A percentile compares a stretch with the other conserved stretches of the same genome.
These are phyloP conservation scores for Dioscorea dumetorum DNA, from an alignment of 106 monocot genomes.

Conservation along the genomic window DNA sequence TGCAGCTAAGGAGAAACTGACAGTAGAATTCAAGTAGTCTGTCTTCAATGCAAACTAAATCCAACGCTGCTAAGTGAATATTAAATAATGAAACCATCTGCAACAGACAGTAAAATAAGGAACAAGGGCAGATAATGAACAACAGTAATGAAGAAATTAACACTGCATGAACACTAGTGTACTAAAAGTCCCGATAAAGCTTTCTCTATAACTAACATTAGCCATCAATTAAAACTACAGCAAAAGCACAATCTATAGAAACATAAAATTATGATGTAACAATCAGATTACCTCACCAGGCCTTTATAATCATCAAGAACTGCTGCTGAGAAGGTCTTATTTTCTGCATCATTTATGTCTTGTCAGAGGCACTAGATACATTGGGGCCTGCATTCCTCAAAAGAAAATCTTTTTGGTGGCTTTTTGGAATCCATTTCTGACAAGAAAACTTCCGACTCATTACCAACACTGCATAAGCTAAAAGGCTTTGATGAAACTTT, in stretches of 20 bases:
- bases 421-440: constrained; percentile 76
- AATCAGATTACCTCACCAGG: constrained; percentile 41
- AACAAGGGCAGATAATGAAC: too few species aligned
- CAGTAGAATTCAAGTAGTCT: too few species aligned
- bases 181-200: too few species aligned
- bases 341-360: constrained; percentile 59
- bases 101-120: not conserved
- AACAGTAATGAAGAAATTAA: too few species aligned
- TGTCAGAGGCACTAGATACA: constrained; percentile 46
- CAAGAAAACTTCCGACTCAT: constrained; percentile 70
- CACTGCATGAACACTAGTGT: too few species aligned
- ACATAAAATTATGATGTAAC: not conserved
- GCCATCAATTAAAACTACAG: too few species aligned
- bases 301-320: constrained; percentile 98
- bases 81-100: constrained; percentile 99
- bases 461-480: constrained; percentile 74
- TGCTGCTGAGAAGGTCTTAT: constrained; percentile 79
- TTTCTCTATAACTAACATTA: too few species aligned
- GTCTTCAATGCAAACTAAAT: constrained; percentile 58
- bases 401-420: constrained; percentile 86
- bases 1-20: too few species aligned
- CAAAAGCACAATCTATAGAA: not conserved
- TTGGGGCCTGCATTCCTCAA: constrained; percentile 53
- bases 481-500: too few species aligned
- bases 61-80: constrained; percentile 52